Base-by-base conservation (phyloP, 345 rosid genomes). In the Bruguiera parviflora region DNA sequence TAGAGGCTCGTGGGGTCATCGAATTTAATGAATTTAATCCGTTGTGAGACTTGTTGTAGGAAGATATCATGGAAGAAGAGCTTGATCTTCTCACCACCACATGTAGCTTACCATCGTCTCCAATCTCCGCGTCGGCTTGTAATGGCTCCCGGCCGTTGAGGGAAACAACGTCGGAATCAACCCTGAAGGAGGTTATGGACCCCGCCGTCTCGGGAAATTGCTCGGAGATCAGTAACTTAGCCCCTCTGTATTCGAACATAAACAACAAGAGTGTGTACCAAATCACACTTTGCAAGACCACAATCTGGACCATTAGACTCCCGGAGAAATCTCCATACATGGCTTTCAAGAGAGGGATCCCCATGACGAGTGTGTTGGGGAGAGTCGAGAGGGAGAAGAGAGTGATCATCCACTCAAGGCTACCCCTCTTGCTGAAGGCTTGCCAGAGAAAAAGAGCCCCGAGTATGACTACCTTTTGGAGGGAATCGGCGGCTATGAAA, bases 211-310 rank as follows among this genome's bases (percentile, higher is more conserved):
- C 97, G 0, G 97, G 97, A 76, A 91, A 91, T 69, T 91, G 95
- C 29, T 91, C 97, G 53, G 82, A 75, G 79, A 91, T 88, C 24
- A 91, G 80, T 53, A 86, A 80, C 84, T 74, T 85, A 2, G 97
- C 95, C 1, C 95, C 97, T 53, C 97, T 73, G 63, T 88, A 91
- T 69, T 91, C 97, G 18, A 91, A 91, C 85, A 91, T 51, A 76
- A 88, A 85, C 29, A 91, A 87, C 92, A 91, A 86, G 19, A 91
- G 77, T 1, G 97, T 91, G 72, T 88, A 91, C 97, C 97, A 91
- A 28, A 91, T 80, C 58, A 91, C 87, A 60, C 94, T 85, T 67
- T 90, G 94, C 47, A 88, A 61, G n/a, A 90, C 96, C 24, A 90
- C 96, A 58, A 90, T 84, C 61, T 91, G 97, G 65, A 91, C 94